Base-by-base conservation (phyloP, 2,329 filamentous ascomycete genomes). In the Venturia aucupariae region DNA sequence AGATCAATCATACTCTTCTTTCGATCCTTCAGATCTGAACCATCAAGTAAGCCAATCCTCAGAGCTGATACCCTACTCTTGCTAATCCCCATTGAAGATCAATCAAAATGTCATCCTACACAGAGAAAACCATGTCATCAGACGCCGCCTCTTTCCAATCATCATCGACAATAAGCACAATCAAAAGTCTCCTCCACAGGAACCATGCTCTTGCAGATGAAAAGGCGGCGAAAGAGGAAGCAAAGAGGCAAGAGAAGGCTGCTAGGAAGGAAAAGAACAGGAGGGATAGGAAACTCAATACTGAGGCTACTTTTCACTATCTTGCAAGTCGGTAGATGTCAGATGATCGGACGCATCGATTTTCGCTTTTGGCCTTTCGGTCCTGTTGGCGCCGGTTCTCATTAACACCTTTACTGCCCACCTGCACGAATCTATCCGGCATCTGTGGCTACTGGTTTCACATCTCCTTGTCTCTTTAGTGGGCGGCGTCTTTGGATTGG, bases 101-200 rank as follows among this genome's bases (percentile, higher is more conserved):
- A 10, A 57, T 35, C 19, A 55, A 27, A 35, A 57, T 57, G 51
- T 35, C 51, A 57, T 57, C 51, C 30, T 32, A 35, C 51, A 57
- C 51, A 35, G 51, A 57, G 7, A 57, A 57, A 24, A 57, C 30
- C 15, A 57, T n/a, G 51, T 35, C 30, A 57, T 57, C 51, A 35
- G 51, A 57, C 30, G 51, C 51, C 17, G 51, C 51, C 30, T 57
- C 51, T n/a, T 8, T 57, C 27, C 51, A 57, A 57, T 57, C 51
- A n/a, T 57, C 51, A 57, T 57, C 30, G 15, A 57, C 51, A 17
- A 57, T 35, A 30, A 57, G 51, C 30, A n/a, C 30, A 17, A 27
- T 57, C 51, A 57, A 57, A 6, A 57, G 51, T 19, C 51, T 57
- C 15, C 19, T 57, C 15, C 51, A 57, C 30, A 57, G 6, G 15